Base-by-base conservation (phyloP, 23 red algal genomes). In the Gracilariopsis chorda region DNA sequence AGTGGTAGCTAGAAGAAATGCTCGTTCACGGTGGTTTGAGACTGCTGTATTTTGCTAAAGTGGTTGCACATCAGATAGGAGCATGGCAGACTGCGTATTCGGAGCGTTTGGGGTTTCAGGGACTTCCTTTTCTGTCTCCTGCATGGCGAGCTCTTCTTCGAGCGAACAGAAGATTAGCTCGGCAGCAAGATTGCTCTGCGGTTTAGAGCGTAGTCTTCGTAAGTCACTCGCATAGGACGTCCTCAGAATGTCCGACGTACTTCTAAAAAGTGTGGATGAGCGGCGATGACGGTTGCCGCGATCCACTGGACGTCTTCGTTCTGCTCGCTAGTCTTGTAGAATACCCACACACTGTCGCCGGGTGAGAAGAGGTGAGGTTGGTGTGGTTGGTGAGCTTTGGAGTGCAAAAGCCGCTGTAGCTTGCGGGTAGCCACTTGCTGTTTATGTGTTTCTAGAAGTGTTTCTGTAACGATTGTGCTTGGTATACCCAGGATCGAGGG, bases 91-190 rank as follows among this genome's bases (percentile, higher is more conserved):
- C n/a, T n/a, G n/a, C n/a, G n/a, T n/a, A n/a, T n/a, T n/a, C n/a
- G n/a, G n/a, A n/a, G n/a, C n/a, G n/a, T n/a, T n/a, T n/a, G n/a
- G n/a, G n/a, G n/a, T n/a, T n/a, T n/a, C n/a, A n/a, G n/a, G n/a
- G n/a, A n/a, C n/a, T n/a, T n/a, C n/a, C n/a, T n/a, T n/a, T n/a
- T n/a, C n/a, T 55, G 49, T 14, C n/a, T 55, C 49, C 16, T 55
- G 16, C 14, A 14, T 68, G 10, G 12, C 37, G 9, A 86, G 81
- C 58, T 86, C 81, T 43, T 86, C 81, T 43, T 86, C 81, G 16
- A 86, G 81, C 20, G 57, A 86, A 51, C 57, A 86, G 40, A 23
- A 49, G 11, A 86, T 67, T 8, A 86, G 60, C 69, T 86, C 60
- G 8, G 35, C 48, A 25, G 58, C 33, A 24, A 86, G 53, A 29